phyloP scores from a whole-genome alignment of 768 basidiomycete genomes.

The Termitomyces eurrhizus region DNA sequence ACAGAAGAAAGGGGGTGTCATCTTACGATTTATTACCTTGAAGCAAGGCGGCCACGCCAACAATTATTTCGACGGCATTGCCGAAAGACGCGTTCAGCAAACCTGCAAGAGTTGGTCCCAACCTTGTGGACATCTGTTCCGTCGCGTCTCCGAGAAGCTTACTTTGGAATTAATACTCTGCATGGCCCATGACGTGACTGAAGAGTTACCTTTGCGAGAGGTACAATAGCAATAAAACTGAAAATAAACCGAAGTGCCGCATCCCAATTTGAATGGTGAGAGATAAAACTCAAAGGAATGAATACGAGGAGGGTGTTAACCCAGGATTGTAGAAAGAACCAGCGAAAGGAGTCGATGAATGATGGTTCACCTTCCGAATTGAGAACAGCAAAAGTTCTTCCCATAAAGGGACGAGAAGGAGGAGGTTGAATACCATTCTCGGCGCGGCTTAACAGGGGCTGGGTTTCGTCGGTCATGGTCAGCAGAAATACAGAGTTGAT shows the following conservation, averaged over 20 bases:
- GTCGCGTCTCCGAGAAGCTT: slow-evolving; percentile 80
- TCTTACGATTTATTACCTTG: slow-evolving; percentile 46
- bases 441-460: neutral
- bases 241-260: slow-evolving; percentile 68
- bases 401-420: slow-evolving; percentile 21
- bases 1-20: neutral
- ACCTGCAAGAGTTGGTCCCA: slow-evolving; percentile 85
- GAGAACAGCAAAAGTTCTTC: slow-evolving; percentile 27
- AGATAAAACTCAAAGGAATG: slow-evolving; percentile 66
- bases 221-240: slow-evolving; percentile 81
- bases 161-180: slow-evolving; percentile 1
- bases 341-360: slow-evolving; percentile 52
- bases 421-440: neutral
- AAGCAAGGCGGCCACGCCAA: slow-evolving; percentile 78
- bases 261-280: slow-evolving; percentile 72
- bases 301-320: slow-evolving; percentile 77
- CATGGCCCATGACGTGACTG: slow-evolving; percentile 4
- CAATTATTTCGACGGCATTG: slow-evolving; percentile 86
- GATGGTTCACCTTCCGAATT: slow-evolving; percentile 63
- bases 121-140: slow-evolving; percentile 70
- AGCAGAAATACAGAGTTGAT: neutral
- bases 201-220: slow-evolving; percentile 69
- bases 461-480: slow-evolving; percentile 26
- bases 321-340: slow-evolving; percentile 63
- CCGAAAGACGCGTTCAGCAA: slow-evolving; percentile 83